These are phyloP conservation scores for Lachnellula occidentalis DNA, from an alignment of 2,329 filamentous ascomycete genomes.

Conservation along the genomic window DNA sequence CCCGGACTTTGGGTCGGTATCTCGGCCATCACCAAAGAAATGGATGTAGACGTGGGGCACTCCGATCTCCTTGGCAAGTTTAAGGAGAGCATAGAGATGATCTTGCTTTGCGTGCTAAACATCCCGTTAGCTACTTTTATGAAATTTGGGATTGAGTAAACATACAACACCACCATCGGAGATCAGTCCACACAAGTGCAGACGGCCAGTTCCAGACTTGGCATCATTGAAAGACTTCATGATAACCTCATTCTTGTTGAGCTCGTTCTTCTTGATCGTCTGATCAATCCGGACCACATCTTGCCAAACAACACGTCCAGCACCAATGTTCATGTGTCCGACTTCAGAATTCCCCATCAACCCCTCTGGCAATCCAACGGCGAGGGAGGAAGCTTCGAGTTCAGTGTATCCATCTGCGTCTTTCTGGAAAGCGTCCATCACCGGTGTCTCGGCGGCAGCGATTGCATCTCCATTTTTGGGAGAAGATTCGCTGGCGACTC, in stretches of 20 bases:
- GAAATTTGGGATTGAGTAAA: constrained; percentile 16
- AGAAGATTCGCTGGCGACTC: constrained; percentile 73
- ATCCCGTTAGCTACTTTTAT: constrained; percentile 13
- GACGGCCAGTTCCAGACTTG: constrained; percentile 81
- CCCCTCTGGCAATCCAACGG: constrained; percentile 91
- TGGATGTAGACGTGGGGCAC: constrained; percentile 95
- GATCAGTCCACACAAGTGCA: constrained; percentile 88
- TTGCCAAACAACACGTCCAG: constrained; percentile 96
- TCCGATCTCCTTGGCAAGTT: constrained; percentile 81
- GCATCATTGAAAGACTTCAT: constrained; percentile 66
- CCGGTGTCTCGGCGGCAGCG: constrained; percentile 83
- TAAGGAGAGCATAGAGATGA: constrained; percentile 81
- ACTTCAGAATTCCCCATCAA: constrained; percentile 99
- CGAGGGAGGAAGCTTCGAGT: constrained; percentile 92
- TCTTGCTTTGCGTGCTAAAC: constrained; percentile 83
- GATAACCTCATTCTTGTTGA: constrained; percentile 32
- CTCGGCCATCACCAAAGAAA: constrained; percentile 97
- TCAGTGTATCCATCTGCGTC: constrained; percentile 80
- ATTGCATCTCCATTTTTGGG: constrained; percentile 92
- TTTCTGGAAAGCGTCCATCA: constrained; percentile 88
- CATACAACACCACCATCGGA: constrained; percentile 86
- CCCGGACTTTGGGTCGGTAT: constrained; percentile 95
- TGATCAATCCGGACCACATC: constrained; percentile 94
- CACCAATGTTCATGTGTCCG: constrained; percentile 97
- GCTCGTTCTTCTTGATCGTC: constrained; percentile 58